Evolutionary conservation across 441 rosid genomes (phyloP).

Genomic region (Bruguiera hainesii): DNA sequence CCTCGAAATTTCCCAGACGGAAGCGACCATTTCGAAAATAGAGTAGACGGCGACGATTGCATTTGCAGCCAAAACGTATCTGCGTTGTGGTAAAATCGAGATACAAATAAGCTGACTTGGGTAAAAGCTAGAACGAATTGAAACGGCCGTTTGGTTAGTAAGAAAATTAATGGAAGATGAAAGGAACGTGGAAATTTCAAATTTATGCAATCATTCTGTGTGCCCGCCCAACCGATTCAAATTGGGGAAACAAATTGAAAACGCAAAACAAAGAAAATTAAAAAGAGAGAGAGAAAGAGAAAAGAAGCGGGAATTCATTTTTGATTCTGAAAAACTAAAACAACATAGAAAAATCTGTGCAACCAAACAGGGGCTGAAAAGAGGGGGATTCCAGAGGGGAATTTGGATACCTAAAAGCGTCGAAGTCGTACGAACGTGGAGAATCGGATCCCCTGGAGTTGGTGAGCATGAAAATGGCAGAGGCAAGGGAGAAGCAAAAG

Average conservation of each 20-base stretch:
- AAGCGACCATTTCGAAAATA: constrained; percentile 60
- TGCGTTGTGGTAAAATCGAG: constrained; percentile 21
- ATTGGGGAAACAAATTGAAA: too few relatives aligned
- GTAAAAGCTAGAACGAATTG: too few relatives aligned
- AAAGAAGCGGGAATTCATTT: background rate
- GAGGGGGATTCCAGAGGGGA: background rate
- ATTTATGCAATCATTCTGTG: background rate
- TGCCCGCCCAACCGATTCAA: too few relatives aligned
- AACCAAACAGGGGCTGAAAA: too few relatives aligned
- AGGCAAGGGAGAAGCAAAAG: constrained; percentile 73
- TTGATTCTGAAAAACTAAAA: background rate
- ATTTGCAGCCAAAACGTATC: constrained; percentile 71
- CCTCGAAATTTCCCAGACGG: constrained; percentile 82
- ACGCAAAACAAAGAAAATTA: too few relatives aligned
- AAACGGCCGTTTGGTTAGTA: background rate
- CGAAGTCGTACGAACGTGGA: constrained; percentile 74
- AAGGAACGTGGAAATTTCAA: background rate
- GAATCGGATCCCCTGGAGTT: constrained; percentile 49
- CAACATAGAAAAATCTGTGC: background rate
- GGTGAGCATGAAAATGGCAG: constrained; percentile 78
- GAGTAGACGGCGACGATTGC: constrained; percentile 86
- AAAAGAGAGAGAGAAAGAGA: too few relatives aligned
- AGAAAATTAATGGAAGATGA: background rate
- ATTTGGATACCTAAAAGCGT: constrained; percentile 65
- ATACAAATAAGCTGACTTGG: background rate